phyloP scores from a whole-genome alignment of 139 green algal species.

The Coelastrella sp. region DNA sequence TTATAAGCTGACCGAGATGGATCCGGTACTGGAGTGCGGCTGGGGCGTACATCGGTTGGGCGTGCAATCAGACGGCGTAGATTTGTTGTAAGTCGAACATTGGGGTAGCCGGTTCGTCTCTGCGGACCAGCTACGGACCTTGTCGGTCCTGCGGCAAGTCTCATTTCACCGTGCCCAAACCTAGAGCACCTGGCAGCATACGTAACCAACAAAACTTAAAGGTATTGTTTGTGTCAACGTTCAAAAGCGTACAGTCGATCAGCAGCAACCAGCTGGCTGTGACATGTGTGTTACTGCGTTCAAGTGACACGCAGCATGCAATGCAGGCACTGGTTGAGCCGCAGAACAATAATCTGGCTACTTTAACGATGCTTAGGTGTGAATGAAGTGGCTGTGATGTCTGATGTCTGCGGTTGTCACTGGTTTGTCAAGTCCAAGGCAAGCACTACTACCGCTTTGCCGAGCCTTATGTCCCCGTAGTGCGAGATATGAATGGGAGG shows the following conservation, averaged over 20 bases:
- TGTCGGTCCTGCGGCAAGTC: not conserved
- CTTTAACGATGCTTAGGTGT: too few relatives aligned
- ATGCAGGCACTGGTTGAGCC: too few relatives aligned
- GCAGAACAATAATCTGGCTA: not conserved
- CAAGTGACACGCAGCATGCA: too few relatives aligned
- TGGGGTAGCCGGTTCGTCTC: not conserved
- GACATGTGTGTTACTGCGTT: too few relatives aligned
- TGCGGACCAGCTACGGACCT: not conserved
- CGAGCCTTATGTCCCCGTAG: too few relatives aligned
- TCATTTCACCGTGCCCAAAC: not conserved
- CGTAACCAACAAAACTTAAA: not conserved
- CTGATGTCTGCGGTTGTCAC: not conserved
- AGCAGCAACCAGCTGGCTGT: too few relatives aligned
- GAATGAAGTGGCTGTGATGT: not conserved
- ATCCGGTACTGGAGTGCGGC: not conserved
- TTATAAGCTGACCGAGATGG: not conserved
- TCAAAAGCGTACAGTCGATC: not conserved
- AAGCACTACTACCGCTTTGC: too few relatives aligned
- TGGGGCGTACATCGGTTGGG: not conserved
- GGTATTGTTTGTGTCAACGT: not conserved
- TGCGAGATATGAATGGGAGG: not conserved
- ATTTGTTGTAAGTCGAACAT: not conserved
- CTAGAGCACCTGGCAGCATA: not conserved
- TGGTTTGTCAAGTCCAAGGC: not conserved
- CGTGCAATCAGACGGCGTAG: not conserved